These are phyloP conservation scores for Fraxinus floribunda DNA, from an alignment of 305 asterid species.

Conservation along the genomic window DNA sequence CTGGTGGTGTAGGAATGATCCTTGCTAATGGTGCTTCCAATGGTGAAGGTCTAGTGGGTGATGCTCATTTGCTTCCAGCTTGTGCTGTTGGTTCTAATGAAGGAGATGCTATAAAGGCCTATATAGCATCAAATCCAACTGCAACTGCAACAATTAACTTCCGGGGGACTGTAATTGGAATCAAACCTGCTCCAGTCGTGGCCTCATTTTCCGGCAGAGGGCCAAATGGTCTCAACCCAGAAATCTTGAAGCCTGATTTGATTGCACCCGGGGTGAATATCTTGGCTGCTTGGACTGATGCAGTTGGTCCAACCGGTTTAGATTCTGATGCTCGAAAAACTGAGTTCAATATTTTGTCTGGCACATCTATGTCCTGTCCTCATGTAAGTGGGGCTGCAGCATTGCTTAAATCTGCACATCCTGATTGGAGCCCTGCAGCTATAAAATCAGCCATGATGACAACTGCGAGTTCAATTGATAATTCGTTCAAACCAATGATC, in stretches of 20 bases:
- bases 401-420: conserved; percentile 86
- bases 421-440: conserved; percentile 93
- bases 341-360: conserved; percentile 81
- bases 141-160: conserved; percentile 69
- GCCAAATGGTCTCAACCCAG: conserved; percentile 83
- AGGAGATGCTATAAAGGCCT: conserved; percentile 70
- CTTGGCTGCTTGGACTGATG: conserved; percentile 88
- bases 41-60: conserved; percentile 95
- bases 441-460: conserved; percentile 94
- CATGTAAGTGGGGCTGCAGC: conserved; percentile 98
- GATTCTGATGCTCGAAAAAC: conserved; percentile 63
- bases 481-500: conserved; percentile 44
- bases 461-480: conserved; percentile 60
- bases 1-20: conserved; percentile 95
- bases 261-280: conserved; percentile 93
- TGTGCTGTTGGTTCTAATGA: conserved; percentile 69
- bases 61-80: conserved; percentile 81
- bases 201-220: conserved; percentile 94
- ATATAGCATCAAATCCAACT: conserved; percentile 35
- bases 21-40: conserved; percentile 72
- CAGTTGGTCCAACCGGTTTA: conserved; percentile 86
- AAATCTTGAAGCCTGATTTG: conserved; percentile 80
- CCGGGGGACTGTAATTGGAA: conserved; percentile 68
- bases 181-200: conserved; percentile 89
- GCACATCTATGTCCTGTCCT: conserved; percentile 97